A percentile compares a stretch with the other conserved stretches of the same genome.
phyloP scores from a whole-genome alignment of 2,329 filamentous ascomycete genomes.

The Fusarium sp. region DNA sequence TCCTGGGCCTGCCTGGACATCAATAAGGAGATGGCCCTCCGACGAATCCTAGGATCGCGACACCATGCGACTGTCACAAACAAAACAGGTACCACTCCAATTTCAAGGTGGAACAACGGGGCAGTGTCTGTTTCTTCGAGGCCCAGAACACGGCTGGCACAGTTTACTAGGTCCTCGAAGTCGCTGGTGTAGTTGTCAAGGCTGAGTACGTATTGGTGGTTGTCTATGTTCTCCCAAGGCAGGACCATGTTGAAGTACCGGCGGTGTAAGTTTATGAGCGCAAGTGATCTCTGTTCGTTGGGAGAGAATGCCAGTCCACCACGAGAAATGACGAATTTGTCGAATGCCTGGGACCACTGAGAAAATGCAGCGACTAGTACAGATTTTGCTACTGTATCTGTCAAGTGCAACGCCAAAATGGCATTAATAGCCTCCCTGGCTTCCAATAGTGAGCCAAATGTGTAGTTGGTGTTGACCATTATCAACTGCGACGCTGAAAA shows the following conservation, averaged over 20 bases:
- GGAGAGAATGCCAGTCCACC: fast-evolving
- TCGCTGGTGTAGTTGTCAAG: fast-evolving
- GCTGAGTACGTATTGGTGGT: background rate
- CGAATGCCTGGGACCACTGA: background rate
- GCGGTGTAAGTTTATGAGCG: background rate
- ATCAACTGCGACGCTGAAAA: background rate
- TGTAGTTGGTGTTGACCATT: fast-evolving
- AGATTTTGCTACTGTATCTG: fast-evolving
- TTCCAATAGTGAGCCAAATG: background rate
- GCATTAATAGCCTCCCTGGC: background rate
- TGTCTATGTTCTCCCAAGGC: background rate
- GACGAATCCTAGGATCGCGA: background rate
- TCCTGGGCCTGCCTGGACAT: background rate
- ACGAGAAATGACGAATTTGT: background rate
- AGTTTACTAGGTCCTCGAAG: background rate
- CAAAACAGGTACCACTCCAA: background rate
- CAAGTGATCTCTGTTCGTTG: background rate
- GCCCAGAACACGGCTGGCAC: background rate
- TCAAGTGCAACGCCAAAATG: background rate
- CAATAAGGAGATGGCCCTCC: background rate
- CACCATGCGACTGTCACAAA: background rate
- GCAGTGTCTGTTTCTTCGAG: background rate
- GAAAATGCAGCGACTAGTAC: background rate
- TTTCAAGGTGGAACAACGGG: background rate
- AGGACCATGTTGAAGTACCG: background rate